A percentile compares a stretch with the other conserved stretches of the same genome.
Conservation (phyloP, 2,329 filamentous ascomycete genomes). For the Magnaporthiopsis poae region DNA sequence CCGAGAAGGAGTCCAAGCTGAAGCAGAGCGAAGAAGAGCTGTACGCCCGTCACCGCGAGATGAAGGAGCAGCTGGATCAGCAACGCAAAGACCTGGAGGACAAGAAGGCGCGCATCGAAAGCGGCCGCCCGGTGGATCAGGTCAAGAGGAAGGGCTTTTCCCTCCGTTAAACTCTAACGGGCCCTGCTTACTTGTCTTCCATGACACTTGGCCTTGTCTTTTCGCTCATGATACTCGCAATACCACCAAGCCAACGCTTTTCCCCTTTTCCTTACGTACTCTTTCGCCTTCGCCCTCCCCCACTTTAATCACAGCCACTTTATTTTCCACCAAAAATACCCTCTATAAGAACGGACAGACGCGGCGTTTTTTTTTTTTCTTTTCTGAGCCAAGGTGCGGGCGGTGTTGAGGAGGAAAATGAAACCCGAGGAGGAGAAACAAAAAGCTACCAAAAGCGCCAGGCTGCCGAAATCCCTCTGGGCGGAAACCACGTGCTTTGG, state of each 20-base stretch:
- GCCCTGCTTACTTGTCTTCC: slow-evolving; percentile 19
- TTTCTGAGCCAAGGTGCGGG: slow-evolving; percentile 5
- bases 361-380: slow-evolving; percentile 1
- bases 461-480: slow-evolving; percentile 8
- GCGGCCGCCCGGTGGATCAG: slow-evolving; percentile 89
- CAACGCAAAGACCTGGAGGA: slow-evolving; percentile 93
- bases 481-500: slow-evolving; percentile 7
- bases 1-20: slow-evolving; percentile 98
- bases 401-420: slow-evolving; percentile 4
- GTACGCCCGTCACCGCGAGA: slow-evolving; percentile 94
- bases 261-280: slow-evolving; percentile 35
- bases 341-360: slow-evolving; percentile 10
- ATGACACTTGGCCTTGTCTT: slow-evolving; percentile 38
- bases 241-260: slow-evolving; percentile 45
- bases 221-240: slow-evolving; percentile 50
- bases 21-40: slow-evolving; percentile 99
- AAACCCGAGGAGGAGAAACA: slow-evolving; percentile 5
- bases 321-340: slow-evolving; percentile 29
- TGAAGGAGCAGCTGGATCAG: slow-evolving; percentile 98
- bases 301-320: slow-evolving; percentile 35
- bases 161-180: slow-evolving; percentile 59
- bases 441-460: slow-evolving; percentile 6
- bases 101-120: slow-evolving; percentile 94
- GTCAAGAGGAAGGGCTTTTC: slow-evolving; percentile 99
- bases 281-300: slow-evolving; percentile 22